Conservation (phyloP, 495 filamentous ascomycete genomes). For the Letharia lupina region DNA sequence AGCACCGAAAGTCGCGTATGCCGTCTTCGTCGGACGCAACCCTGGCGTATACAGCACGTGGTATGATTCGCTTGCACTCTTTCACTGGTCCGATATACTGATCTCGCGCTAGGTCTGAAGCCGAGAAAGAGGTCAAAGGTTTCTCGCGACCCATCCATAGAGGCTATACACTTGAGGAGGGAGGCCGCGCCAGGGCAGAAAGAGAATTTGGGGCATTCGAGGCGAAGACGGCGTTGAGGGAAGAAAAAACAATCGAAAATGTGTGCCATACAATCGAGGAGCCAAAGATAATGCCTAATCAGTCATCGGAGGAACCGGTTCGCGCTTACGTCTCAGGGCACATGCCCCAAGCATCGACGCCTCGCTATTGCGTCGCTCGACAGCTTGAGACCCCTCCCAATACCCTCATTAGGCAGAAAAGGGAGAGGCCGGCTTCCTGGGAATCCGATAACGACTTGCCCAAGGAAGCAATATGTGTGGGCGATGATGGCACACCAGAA, state of each 20-base stretch:
- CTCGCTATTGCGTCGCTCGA: neutral
- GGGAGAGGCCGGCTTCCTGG: constrained; percentile 1
- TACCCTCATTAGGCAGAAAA: neutral
- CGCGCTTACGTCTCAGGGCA: neutral
- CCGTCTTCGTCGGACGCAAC: constrained; percentile 10
- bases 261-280: neutral
- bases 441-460: neutral
- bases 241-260: neutral
- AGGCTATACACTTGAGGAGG: constrained; percentile 6
- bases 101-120: constrained; percentile 5
- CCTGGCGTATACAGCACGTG: constrained; percentile 18
- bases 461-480: neutral
- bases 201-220: neutral
- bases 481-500: neutral
- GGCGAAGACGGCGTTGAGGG: neutral
- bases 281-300: neutral
- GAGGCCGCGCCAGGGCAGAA: constrained; percentile 3
- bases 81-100: neutral
- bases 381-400: neutral
- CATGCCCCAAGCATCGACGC: neutral
- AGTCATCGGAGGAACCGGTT: neutral
- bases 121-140: constrained; percentile 11
- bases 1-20: constrained; percentile 17
- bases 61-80: neutral
- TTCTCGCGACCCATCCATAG: neutral